phyloP scores from a whole-genome alignment of 2,329 filamentous ascomycete genomes.

The Talaromyces verruculosus region DNA sequence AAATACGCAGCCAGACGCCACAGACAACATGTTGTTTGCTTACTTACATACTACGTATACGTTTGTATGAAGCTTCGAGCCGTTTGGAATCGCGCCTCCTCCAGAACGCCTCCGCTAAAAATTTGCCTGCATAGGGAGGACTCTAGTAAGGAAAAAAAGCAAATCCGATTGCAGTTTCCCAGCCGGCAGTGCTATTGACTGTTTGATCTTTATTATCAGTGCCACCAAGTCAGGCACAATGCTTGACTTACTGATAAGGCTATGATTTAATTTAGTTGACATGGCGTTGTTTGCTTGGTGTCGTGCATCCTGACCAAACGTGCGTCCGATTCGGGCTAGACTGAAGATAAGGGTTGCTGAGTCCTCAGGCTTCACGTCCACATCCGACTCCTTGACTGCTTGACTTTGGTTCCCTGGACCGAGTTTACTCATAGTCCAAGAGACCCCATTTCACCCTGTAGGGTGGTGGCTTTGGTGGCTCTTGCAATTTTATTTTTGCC shows the following conservation, averaged over 20 bases:
- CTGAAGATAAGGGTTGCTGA: neutral
- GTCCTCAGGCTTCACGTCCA: neutral
- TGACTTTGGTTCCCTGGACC: neutral
- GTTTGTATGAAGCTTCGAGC: neutral
- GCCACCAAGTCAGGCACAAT: neutral
- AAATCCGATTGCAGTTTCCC: neutral
- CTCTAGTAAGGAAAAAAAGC: no score
- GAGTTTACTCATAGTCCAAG: neutral
- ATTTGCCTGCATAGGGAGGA: neutral
- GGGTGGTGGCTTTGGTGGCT: neutral
- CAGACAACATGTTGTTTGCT: neutral
- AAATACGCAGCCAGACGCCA: neutral
- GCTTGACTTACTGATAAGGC: neutral
- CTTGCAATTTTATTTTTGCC: no score
- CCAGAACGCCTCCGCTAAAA: neutral
- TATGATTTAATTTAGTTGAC: neutral
- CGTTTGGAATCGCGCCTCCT: neutral
- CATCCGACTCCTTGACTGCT: no score
- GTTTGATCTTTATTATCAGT: neutral
- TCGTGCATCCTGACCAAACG: neutral
- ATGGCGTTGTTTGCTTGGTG: neutral
- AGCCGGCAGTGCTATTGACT: neutral
- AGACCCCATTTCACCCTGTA: neutral
- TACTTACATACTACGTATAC: neutral
- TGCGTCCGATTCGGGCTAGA: neutral